Evolutionary conservation across 306 rosid genomes (phyloP).

Genomic region (Betula pendula): DNA sequence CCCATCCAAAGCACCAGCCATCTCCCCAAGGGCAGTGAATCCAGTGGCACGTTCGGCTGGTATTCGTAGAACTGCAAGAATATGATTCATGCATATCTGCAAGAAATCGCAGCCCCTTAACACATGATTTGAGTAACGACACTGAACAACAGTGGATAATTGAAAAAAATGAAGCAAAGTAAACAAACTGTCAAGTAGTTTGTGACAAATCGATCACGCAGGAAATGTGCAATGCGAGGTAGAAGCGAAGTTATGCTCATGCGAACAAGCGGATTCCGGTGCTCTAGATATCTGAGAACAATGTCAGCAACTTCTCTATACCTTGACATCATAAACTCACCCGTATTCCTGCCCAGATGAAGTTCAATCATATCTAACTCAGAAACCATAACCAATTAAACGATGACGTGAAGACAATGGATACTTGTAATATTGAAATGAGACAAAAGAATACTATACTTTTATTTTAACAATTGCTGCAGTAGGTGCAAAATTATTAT

Average conservation of each 20-base stretch:
- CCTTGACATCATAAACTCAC: slow-evolving; percentile 99
- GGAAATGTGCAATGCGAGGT: slow-evolving; percentile 96
- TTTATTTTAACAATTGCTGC: neutral
- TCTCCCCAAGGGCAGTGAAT: slow-evolving; percentile 98
- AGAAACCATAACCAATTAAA: slow-evolving; percentile 9
- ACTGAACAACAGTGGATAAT: slow-evolving; percentile 20
- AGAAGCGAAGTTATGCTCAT: slow-evolving; percentile 93
- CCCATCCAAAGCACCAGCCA: slow-evolving; percentile 98
- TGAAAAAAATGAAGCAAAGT: slow-evolving; percentile 22
- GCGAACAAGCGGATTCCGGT: slow-evolving; percentile 95
- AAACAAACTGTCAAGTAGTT: slow-evolving; percentile 80
- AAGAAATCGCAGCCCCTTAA: slow-evolving; percentile 35
- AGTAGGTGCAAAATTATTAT: neutral
- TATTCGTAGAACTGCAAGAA: slow-evolving; percentile 81
- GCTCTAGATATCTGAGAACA: slow-evolving; percentile 90
- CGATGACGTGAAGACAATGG: neutral
- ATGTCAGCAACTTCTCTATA: slow-evolving; percentile 98
- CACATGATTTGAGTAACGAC: slow-evolving; percentile 12
- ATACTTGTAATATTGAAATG: neutral
- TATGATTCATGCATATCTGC: slow-evolving; percentile 99
- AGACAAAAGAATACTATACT: slow-evolving; percentile 12
- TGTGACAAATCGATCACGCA: slow-evolving; percentile 96
- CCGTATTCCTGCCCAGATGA: slow-evolving; percentile 78
- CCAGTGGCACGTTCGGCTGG: slow-evolving; percentile 99
- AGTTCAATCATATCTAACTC: slow-evolving; percentile 22